Conservation (phyloP, 352 stramenopile species). For the Phytophthora tentaculata region DNA sequence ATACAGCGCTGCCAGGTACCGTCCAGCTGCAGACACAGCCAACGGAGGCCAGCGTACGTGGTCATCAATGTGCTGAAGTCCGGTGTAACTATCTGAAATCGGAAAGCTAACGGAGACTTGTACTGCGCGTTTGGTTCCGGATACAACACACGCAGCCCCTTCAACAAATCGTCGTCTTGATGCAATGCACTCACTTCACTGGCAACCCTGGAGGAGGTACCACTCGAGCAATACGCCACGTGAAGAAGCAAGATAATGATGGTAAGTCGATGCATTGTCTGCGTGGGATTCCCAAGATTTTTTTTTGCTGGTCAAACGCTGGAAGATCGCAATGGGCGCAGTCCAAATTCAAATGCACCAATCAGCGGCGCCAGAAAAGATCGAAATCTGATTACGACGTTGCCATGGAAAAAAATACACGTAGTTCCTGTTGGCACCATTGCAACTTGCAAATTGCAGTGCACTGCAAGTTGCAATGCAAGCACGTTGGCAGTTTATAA, state of each 20-base stretch:
- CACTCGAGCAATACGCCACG: background rate
- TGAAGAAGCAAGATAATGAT: constrained; percentile 5
- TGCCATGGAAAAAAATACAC: too few relatives aligned
- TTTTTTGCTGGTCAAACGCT: constrained; percentile 15
- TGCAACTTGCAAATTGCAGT: too few relatives aligned
- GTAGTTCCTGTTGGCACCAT: too few relatives aligned
- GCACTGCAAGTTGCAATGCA: too few relatives aligned
- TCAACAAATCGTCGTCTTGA: constrained; percentile 17
- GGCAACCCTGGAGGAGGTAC: background rate
- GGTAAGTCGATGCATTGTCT: constrained; percentile 10
- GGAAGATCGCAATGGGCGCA: constrained; percentile 22
- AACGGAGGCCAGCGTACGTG: constrained; percentile 18
- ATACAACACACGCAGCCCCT: constrained; percentile 22
- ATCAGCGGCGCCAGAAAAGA: background rate
- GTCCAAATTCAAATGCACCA: background rate
- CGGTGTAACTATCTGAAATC: constrained; percentile 13
- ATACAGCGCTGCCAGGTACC: constrained; percentile 24
- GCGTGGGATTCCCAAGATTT: background rate
- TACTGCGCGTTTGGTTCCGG: constrained; percentile 20
- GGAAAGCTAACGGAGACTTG: constrained; percentile 37
- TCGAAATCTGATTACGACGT: background rate
- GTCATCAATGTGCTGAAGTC: constrained; percentile 22
- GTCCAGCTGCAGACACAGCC: constrained; percentile 37
- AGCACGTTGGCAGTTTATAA: too few relatives aligned
- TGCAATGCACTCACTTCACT: constrained; percentile 1